Conservation (phyloP, 805 yeast species). For the Lipomyces spencermartinsiae region DNA sequence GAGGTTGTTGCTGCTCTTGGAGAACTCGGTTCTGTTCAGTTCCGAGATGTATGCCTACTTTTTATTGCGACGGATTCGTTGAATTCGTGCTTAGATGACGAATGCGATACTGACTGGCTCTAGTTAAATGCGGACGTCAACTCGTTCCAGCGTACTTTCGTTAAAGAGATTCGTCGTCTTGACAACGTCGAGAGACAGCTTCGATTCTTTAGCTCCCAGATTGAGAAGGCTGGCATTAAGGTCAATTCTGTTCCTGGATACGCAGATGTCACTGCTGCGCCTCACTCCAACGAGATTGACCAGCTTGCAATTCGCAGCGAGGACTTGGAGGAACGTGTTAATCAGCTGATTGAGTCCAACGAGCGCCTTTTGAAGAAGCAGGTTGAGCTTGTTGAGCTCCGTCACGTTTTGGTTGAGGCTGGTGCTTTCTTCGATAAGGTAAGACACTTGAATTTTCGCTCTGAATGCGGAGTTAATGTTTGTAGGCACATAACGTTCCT, state of each 20-base stretch:
- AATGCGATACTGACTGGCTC: neutral
- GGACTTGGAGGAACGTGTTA: slow-evolving; percentile 73
- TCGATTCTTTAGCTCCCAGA: slow-evolving; percentile 50
- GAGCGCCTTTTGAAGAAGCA: slow-evolving; percentile 68
- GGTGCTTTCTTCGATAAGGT: slow-evolving; percentile 51
- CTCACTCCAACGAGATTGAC: slow-evolving; percentile 69
- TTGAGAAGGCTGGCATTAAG: slow-evolving; percentile 44
- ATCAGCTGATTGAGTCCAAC: slow-evolving; percentile 71
- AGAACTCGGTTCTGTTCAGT: slow-evolving; percentile 82
- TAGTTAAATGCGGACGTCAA: slow-evolving; percentile 73
- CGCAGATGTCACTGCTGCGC: slow-evolving; percentile 50
- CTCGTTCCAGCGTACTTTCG: slow-evolving; percentile 89
- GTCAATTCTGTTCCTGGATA: slow-evolving; percentile 50
- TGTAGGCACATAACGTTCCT: slow-evolving; percentile 44
- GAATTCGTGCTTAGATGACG: neutral
- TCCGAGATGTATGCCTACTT: slow-evolving; percentile 62
- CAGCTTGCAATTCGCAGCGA: slow-evolving; percentile 67
- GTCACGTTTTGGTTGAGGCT: slow-evolving; percentile 63
- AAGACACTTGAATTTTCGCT: neutral
- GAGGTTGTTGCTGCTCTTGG: slow-evolving; percentile 88
- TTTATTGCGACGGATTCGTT: neutral
- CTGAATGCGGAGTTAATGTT: neutral
- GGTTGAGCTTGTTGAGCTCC: slow-evolving; percentile 70
- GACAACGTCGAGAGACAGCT: slow-evolving; percentile 91
- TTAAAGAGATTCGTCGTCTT: slow-evolving; percentile 79